These are phyloP conservation scores for Candida loeiensis DNA, from an alignment of 805 yeast species.

Conservation along the genomic window DNA sequence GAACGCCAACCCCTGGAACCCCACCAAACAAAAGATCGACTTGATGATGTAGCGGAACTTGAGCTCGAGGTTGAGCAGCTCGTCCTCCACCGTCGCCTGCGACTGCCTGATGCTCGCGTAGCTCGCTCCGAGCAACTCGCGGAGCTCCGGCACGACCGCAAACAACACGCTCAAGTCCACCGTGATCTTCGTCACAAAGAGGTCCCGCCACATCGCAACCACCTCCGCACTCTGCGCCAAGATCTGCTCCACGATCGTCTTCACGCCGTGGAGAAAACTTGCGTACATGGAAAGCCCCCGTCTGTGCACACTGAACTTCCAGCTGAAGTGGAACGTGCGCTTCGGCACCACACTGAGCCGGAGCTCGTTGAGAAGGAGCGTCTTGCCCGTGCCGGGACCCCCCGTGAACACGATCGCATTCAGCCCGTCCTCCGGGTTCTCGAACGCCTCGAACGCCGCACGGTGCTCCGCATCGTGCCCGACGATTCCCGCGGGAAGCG, in stretches of 20 bases:
- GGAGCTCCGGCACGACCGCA: slow-evolving; percentile 43
- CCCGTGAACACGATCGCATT: slow-evolving; percentile 36
- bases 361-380: slow-evolving; percentile 38
- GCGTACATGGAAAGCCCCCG: slow-evolving; percentile 34
- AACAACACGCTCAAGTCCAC: slow-evolving; percentile 41
- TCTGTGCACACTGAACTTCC: slow-evolving; percentile 29
- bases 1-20: slow-evolving; percentile 41
- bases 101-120: slow-evolving; percentile 22
- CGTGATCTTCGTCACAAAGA: slow-evolving; percentile 34
- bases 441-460: slow-evolving; percentile 8
- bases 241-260: slow-evolving; percentile 39
- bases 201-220: slow-evolving; percentile 39
- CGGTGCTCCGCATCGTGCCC: slow-evolving; percentile 15
- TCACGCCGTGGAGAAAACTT: slow-evolving; percentile 35
- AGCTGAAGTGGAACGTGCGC: slow-evolving; percentile 26
- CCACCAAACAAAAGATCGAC: slow-evolving; percentile 38
- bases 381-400: slow-evolving; percentile 45
- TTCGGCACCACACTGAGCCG: slow-evolving; percentile 30
- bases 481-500: slow-evolving; percentile 7
- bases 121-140: slow-evolving; percentile 39
- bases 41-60: slow-evolving; percentile 42
- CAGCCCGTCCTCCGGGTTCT: slow-evolving; percentile 12
- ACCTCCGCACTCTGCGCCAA: slow-evolving; percentile 33
- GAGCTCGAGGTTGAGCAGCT: slow-evolving; percentile 31
- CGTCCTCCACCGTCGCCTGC: slow-evolving; percentile 14